These are phyloP conservation scores for Acanthamoeba royreba DNA, from an alignment of 208 protist species.

Conservation along the genomic window DNA sequence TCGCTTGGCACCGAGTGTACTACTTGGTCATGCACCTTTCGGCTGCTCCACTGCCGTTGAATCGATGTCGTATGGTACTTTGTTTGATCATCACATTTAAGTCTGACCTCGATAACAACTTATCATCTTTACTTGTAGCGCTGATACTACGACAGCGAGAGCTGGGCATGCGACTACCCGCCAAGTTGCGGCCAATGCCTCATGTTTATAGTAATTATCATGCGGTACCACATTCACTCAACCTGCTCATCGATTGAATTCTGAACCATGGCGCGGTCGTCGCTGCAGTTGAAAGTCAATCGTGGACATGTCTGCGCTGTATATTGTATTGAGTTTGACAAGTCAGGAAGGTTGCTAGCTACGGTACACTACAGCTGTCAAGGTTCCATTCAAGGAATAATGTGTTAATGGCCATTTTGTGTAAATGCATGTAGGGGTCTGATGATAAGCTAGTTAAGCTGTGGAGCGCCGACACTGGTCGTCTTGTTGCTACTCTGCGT, in stretches of 20 bases:
- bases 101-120: background rate
- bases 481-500: background rate
- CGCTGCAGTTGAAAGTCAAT: conserved; percentile 4
- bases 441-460: conserved; percentile 45
- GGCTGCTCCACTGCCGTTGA: background rate
- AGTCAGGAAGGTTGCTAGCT: background rate
- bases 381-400: background rate
- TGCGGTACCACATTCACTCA: background rate
- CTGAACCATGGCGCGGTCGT: no score
- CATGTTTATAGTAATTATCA: background rate
- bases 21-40: background rate
- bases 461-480: conserved; percentile 21
- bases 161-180: background rate
- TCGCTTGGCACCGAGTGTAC: background rate
- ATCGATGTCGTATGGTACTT: background rate
- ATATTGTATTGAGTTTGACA: conserved; percentile 48
- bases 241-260: no score
- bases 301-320: conserved; percentile 24
- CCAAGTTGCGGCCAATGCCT: background rate
- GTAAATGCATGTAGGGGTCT: background rate
- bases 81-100: no score
- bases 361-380: background rate
- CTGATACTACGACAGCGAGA: background rate
- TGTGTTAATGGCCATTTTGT: background rate
- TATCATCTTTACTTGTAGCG: background rate